Evolutionary conservation across 495 filamentous ascomycete species (phyloP), one percentile per base, ranked within the genome.

Genomic region (Penicillium lividum): DNA sequence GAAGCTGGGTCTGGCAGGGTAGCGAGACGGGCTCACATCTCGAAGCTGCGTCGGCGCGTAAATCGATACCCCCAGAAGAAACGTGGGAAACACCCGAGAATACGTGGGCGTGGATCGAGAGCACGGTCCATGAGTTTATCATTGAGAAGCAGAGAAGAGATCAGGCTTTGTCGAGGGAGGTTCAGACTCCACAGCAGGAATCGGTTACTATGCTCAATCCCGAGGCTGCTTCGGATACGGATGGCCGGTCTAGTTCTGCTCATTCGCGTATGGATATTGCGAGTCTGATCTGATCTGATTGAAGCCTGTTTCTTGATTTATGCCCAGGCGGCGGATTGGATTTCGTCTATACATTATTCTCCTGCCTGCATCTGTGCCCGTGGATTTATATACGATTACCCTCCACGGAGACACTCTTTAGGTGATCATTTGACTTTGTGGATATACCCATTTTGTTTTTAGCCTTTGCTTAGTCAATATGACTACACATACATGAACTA

Each of bases 1-100:
- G 84, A 27, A 84, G 85, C 29, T 98, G 93, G 93, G 82, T 93
- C 15, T 98, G 94, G 94, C 76, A 85, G 43, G 90, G 84, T 28
- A 82, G 80, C 57, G 91, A 85, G 63, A 76, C 73, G 0, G 74
- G 77, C 11, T 69, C 68, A 7, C 69, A 77, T 29, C 62, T 78
- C 1, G 76, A 73, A 13, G 61, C 61, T 5, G 54, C 69, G n/a
- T 48, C 58, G 18, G 55, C 44, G 18, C 49, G 51, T 7, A 58
- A 58, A 22, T 22, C 22, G 22, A 22, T 22, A 22, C 22, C 22
- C 22, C 22, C 22, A 22, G 22, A 22, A 22, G 22, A 22, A 22
- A 22, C 22, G 22, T 27, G 27, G 33, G 51, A 18, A 36, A n/a
- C 73, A 72, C 9, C 82, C 77, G 80, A 76, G 77, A 46, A 79